A percentile compares a stretch with the other conserved stretches of the same genome.
Evolutionary conservation across 257 asterid genomes (phyloP).

Genomic region (Solanum etuberosum): DNA sequence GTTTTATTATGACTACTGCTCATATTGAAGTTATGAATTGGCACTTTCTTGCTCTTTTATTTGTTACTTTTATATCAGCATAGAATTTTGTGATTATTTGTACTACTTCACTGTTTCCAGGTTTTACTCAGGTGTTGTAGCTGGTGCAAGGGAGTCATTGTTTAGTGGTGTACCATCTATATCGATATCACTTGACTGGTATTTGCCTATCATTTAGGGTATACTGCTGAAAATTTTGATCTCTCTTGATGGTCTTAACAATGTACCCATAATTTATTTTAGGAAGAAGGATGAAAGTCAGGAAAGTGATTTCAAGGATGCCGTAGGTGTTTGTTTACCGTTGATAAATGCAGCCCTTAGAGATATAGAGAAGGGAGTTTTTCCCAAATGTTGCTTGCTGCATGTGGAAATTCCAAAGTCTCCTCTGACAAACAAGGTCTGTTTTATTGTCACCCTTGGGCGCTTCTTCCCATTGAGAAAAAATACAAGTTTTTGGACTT

Average conservation of each 20-base stretch:
- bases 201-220: constrained; percentile 1
- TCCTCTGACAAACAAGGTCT: constrained; percentile 74
- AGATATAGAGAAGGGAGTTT: constrained; percentile 73
- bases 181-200: constrained; percentile 92
- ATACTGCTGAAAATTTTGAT: not conserved
- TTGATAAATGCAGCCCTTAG: constrained; percentile 59
- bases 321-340: constrained; percentile 70
- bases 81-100: not conserved
- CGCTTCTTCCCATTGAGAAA: not conserved
- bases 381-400: constrained; percentile 66
- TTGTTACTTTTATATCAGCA: not conserved
- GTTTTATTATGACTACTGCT: not conserved
- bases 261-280: constrained; percentile 12
- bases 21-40: not conserved
- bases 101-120: constrained; percentile 24
- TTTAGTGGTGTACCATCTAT: constrained; percentile 83
- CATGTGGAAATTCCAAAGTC: constrained; percentile 71
- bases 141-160: constrained; percentile 94
- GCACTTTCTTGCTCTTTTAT: not conserved
- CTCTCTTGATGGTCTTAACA: not conserved
- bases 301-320: constrained; percentile 87
- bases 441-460: constrained; percentile 2
- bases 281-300: constrained; percentile 78
- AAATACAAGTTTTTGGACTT: not conserved
- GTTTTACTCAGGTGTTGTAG: constrained; percentile 82